Base-by-base conservation (phyloP, 2,329 filamentous ascomycete species). In the Pestalotiopsis sp. region DNA sequence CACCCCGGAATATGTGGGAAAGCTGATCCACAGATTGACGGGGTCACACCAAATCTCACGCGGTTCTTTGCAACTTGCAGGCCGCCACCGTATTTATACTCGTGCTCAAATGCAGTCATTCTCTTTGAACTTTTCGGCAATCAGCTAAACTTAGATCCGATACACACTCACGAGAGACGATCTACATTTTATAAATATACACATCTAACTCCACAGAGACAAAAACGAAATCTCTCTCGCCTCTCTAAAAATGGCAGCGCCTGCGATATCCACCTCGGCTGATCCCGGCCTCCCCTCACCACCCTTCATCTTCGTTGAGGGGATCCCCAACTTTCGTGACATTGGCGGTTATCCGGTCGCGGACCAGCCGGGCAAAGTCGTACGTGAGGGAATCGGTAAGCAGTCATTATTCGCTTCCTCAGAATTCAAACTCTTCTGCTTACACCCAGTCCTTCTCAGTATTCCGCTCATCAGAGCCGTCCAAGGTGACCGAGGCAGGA, bases 381-480 rank as follows among this genome's bases (percentile, higher is more conserved):
- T 92, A 69, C 85, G 86, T 31, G 81, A 81, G 25, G 83, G 84
- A 39, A 74, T 90, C 11, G 45, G 45, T 52, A 52, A 52, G 45
- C 4, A n/a, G 4, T 7, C 0, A n/a, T n/a, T 9, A 3, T n/a
- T 6, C 3, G n/a, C 11, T 38, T 60, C 57, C 4, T 60, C 20
- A 4, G 12, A 17, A 36, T 36, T 17, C 12, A 36, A 36, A 36
- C 31, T 9, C 12, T 17, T 31, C 74, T 77, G 11, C 73, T 66
- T 64, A 80, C 77, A 75, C 80, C 77, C 65, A 76, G 92, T 69
- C 84, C 25, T 83, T 84, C 39, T 74, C 90, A 38, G 80, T 92
- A 68, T 95, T 88, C 80, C 90, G 93, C 68, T 90, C 89, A 63
- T 92, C 90, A 2, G 91, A 93, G 72, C 88, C 91, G 17, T 87